Evolutionary conservation across 441 rosid genomes (phyloP).

Genomic region (Bruguiera hainesii): DNA sequence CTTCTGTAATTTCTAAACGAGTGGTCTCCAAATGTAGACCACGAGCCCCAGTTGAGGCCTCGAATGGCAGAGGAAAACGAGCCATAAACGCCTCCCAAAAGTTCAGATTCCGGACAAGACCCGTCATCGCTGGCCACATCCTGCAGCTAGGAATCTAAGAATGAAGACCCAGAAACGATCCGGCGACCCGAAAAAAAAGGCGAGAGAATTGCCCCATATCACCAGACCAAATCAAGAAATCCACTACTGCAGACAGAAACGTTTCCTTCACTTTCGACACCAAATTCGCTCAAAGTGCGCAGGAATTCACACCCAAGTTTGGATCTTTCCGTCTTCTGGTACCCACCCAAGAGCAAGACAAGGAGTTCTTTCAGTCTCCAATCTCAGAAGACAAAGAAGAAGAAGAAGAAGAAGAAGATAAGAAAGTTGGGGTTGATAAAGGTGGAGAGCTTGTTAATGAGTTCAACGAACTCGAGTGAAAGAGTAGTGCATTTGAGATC

Average conservation of each 20-base stretch:
- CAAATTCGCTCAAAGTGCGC: conserved; percentile 14
- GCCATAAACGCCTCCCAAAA: neutral
- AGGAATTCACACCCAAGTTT: conserved; percentile 37
- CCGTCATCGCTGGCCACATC: neutral
- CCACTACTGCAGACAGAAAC: conserved; percentile 2
- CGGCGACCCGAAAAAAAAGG: conserved; percentile 24
- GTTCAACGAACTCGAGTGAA: too few species aligned
- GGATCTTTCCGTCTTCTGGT: conserved; percentile 31
- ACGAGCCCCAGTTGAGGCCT: neutral
- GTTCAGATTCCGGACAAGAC: conserved; percentile 9
- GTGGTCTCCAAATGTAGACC: neutral
- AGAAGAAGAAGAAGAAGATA: neutral
- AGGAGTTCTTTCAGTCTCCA: neutral
- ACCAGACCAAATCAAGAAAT: conserved; percentile 18
- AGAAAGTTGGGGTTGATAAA: neutral
- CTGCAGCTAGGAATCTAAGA: neutral
- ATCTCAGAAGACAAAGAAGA: neutral
- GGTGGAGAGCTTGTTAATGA: neutral
- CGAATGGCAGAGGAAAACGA: conserved; percentile 8
- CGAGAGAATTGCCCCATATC: conserved; percentile 26
- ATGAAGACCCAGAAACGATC: conserved; percentile 8
- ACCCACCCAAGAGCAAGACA: neutral
- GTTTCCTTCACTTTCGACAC: conserved; percentile 36
- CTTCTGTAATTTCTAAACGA: neutral
- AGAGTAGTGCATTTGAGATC: too few species aligned